phyloP scores from a whole-genome alignment of 768 basidiomycete genomes.

The Artomyces pyxidatus region DNA sequence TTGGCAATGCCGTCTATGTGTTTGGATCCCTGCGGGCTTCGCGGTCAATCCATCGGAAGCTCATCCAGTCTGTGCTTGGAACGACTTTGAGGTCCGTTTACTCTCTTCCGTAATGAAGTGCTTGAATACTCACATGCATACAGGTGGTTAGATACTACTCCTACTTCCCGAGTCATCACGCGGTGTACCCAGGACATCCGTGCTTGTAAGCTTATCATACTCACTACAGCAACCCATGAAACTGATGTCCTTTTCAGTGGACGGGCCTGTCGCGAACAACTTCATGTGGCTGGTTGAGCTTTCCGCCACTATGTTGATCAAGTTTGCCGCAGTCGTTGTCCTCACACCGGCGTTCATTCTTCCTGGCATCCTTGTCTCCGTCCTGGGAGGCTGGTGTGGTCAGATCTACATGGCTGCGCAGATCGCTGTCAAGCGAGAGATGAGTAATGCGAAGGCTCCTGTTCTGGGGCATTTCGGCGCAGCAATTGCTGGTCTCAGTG shows the following conservation, averaged over 20 bases:
- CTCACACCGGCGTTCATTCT: conserved; percentile 32
- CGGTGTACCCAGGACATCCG: conserved; percentile 62
- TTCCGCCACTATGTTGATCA: conserved; percentile 26
- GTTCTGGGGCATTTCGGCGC: conserved; percentile 45
- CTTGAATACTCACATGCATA: too few species aligned
- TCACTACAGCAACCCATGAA: background rate
- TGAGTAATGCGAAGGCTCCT: conserved; percentile 42
- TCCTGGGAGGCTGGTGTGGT: conserved; percentile 35
- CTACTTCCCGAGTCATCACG: conserved; percentile 52
- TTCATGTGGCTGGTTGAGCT: conserved; percentile 25
- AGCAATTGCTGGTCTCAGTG: conserved; percentile 41
- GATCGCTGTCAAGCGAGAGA: conserved; percentile 47
- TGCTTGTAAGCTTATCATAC: conserved; percentile 15
- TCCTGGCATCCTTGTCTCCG: conserved; percentile 27
- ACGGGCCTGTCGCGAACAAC: conserved; percentile 24
- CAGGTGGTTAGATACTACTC: conserved; percentile 44
- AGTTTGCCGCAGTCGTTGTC: conserved; percentile 18
- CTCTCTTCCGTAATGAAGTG: too few species aligned
- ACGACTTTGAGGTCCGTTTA: conserved; percentile 54
- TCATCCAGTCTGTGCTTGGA: conserved; percentile 46
- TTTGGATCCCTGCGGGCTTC: conserved; percentile 47
- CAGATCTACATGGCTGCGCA: conserved; percentile 49
- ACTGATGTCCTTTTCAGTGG: conserved; percentile 19
- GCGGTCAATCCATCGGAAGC: conserved; percentile 39
- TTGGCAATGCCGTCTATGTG: conserved; percentile 32